Conservation (phyloP, 495 filamentous ascomycete species). For the Talaromyces nanjingensis region DNA sequence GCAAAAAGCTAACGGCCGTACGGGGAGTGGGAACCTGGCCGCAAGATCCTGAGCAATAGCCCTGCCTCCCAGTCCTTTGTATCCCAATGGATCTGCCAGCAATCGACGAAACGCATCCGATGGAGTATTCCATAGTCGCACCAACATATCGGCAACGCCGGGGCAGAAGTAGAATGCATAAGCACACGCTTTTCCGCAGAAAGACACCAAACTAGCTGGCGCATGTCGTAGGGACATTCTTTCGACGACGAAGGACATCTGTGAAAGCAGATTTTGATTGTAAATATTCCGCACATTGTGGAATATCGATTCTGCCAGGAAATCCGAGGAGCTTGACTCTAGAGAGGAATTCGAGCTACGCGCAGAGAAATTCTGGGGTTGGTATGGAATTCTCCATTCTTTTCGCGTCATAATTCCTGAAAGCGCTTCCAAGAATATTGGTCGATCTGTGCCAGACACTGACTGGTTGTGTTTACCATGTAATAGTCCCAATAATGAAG, state of each 20-base stretch:
- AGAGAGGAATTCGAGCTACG: constrained; percentile 46
- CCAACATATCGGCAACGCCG: constrained; percentile 77
- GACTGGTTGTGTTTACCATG: constrained; percentile 65
- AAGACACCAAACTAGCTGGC: constrained; percentile 86
- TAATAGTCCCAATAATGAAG: constrained; percentile 77
- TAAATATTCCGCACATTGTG: constrained; percentile 95
- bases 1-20: constrained; percentile 66
- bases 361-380: constrained; percentile 30
- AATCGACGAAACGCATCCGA: constrained; percentile 61
- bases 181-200: constrained; percentile 88
- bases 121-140: constrained; percentile 73
- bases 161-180: constrained; percentile 97
- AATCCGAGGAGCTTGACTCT: constrained; percentile 62
- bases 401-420: constrained; percentile 83
- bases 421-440: constrained; percentile 74
- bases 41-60: constrained; percentile 50
- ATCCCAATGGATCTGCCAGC: constrained; percentile 54
- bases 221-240: constrained; percentile 84
- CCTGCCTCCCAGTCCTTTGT: constrained; percentile 29
- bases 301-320: constrained; percentile 80
- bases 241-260: constrained; percentile 85
- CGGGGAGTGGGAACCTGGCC: constrained; percentile 61
- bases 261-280: constrained; percentile 74
- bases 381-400: constrained; percentile 77
- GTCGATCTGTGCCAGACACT: constrained; percentile 71